These are phyloP conservation scores for Suillus variegatus DNA, from an alignment of 768 basidiomycete species.

Conservation along the genomic window DNA sequence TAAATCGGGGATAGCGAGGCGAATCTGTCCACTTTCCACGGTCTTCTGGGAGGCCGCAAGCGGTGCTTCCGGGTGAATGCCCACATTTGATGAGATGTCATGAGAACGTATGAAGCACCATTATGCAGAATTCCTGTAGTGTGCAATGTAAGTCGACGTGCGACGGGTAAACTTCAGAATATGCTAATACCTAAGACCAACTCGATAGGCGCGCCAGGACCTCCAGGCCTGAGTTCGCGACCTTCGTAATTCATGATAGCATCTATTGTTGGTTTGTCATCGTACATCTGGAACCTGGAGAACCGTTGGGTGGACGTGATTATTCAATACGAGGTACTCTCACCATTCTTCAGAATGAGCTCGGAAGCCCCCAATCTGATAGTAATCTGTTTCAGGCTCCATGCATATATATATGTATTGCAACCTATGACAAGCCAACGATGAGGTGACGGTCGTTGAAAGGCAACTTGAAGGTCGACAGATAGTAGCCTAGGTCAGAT, in stretches of 20 bases:
- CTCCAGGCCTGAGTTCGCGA: conserved; percentile 30
- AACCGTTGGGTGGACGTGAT: neutral
- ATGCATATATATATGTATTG: neutral
- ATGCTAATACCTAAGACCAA: conserved; percentile 42
- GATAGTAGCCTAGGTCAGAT: neutral
- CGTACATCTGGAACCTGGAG: conserved; percentile 29
- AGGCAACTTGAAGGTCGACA: neutral
- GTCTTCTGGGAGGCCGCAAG: conserved; percentile 14
- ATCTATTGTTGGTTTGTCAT: conserved; percentile 37
- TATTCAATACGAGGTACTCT: neutral
- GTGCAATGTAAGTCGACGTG: neutral
- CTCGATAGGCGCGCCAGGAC: conserved; percentile 34
- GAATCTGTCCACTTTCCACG: conserved; percentile 30
- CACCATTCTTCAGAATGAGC: conserved; percentile 33
- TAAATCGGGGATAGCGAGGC: conserved; percentile 51
- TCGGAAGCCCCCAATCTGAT: conserved; percentile 28
- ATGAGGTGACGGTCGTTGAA: neutral
- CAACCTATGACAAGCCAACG: neutral
- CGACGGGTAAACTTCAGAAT: neutral
- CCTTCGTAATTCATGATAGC: conserved; percentile 30
- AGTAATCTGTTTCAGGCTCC: conserved; percentile 18
- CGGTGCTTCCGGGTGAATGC: conserved; percentile 22
- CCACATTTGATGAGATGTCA: conserved; percentile 36
- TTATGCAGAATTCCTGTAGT: conserved; percentile 41
- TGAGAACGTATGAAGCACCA: conserved; percentile 48